A percentile compares a stretch with the other conserved stretches of the same genome.
phyloP scores from a whole-genome alignment of 2,329 filamentous ascomycete species.

The Cucurbitaria berberidis region DNA sequence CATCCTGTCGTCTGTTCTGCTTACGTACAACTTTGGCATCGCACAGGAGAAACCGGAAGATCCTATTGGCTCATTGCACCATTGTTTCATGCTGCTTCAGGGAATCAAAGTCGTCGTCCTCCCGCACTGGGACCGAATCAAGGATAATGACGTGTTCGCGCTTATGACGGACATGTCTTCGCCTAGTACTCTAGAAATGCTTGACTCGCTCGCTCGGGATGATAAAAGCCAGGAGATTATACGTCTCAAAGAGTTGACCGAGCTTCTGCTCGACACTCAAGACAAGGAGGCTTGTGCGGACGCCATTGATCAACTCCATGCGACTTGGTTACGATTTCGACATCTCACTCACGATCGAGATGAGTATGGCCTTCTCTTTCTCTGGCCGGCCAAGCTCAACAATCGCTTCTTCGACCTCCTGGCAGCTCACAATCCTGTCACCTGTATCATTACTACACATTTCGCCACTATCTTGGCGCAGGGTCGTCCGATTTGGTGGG shows the following conservation, averaged over 20 bases:
- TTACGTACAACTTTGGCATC: constrained; percentile 38
- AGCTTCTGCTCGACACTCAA: constrained; percentile 25
- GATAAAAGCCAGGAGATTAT: constrained; percentile 28
- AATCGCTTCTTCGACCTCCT: constrained; percentile 35
- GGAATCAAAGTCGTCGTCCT: constrained; percentile 35
- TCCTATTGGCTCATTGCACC: constrained; percentile 34
- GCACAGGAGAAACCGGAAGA: constrained; percentile 37
- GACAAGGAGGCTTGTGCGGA: constrained; percentile 27
- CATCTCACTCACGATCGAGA: constrained; percentile 27
- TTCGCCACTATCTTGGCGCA: constrained; percentile 35
- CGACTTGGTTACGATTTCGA: constrained; percentile 23
- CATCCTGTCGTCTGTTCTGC: constrained; percentile 33
- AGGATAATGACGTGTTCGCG: constrained; percentile 22
- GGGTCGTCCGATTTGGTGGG: constrained; percentile 35
- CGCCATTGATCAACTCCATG: constrained; percentile 35
- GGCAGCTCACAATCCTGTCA: constrained; percentile 33
- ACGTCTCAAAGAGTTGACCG: constrained; percentile 29
- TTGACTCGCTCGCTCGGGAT: constrained; percentile 19
- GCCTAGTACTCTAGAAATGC: constrained; percentile 11
- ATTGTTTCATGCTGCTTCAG: constrained; percentile 37
- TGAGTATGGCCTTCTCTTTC: constrained; percentile 30
- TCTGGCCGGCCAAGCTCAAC: constrained; percentile 31
- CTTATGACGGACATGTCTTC: constrained; percentile 19
- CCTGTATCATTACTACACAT: constrained; percentile 35
- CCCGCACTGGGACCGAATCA: constrained; percentile 30